phyloP scores from a whole-genome alignment of 2,329 filamentous ascomycete genomes.

The Annulohypoxylon truncatum region DNA sequence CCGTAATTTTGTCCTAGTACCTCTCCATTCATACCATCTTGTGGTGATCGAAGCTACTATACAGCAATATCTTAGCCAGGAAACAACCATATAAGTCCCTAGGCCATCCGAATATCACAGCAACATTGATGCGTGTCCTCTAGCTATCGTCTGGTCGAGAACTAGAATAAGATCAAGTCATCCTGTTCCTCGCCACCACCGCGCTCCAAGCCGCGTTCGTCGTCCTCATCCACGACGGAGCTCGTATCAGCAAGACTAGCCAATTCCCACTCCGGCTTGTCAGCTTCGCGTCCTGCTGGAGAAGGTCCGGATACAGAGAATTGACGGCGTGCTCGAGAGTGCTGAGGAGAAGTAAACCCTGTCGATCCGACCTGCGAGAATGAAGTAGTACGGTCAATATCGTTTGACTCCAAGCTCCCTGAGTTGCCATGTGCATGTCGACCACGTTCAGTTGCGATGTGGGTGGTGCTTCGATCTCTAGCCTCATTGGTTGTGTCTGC shows the following conservation, averaged over 20 bases:
- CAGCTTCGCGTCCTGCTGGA: conserved; percentile 1
- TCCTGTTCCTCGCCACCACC: not conserved
- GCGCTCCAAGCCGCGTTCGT: not conserved
- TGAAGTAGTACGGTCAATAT: not conserved
- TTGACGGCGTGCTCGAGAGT: not conserved
- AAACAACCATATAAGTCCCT: not conserved
- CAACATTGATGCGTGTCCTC: not conserved
- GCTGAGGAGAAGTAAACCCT: not conserved
- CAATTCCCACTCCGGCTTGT: conserved; percentile 41
- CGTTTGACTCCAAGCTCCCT: not conserved
- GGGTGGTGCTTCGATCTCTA: not conserved
- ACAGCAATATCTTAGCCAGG: conserved; percentile 2
- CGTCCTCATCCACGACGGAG: not conserved
- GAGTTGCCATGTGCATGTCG: not conserved
- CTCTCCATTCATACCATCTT: not conserved
- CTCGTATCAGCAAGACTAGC: conserved; percentile 9
- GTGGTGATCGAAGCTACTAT: not conserved
- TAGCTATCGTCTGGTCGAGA: not conserved
- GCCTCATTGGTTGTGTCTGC: not conserved
- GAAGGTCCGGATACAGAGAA: not conserved
- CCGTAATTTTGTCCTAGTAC: not conserved
- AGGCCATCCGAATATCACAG: not conserved
- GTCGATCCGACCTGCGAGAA: not conserved
- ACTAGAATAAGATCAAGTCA: conserved; percentile 27
- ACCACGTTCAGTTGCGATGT: not conserved